A percentile compares a stretch with the other conserved stretches of the same genome.
Conservation (phyloP, 2,329 filamentous ascomycete genomes). For the Monilinia polystroma region DNA sequence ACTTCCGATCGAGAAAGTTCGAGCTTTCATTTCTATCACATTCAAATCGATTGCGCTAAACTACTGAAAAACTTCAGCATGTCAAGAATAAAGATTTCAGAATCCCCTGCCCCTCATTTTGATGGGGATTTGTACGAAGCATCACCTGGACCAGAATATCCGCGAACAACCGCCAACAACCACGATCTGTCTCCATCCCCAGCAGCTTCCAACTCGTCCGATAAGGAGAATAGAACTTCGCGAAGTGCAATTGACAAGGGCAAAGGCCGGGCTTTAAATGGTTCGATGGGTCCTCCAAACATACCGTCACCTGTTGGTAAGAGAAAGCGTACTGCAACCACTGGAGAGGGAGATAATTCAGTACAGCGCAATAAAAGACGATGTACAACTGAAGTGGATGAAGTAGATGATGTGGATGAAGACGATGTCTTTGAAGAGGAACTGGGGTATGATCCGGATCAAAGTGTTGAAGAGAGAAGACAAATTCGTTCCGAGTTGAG, state of each 20-base stretch:
- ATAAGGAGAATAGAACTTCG: slow-evolving; percentile 49
- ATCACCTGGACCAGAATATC: slow-evolving; percentile 34
- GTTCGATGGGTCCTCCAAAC: slow-evolving; percentile 42
- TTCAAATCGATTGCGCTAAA: neutral
- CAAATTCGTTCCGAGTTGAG: slow-evolving; percentile 68
- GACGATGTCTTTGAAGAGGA: slow-evolving; percentile 37
- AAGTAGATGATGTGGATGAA: slow-evolving; percentile 31
- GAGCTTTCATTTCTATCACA: neutral
- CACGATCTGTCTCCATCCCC: slow-evolving; percentile 36
- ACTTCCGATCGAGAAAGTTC: neutral
- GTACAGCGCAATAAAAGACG: slow-evolving; percentile 33
- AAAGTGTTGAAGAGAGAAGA: slow-evolving; percentile 71
- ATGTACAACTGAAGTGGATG: slow-evolving; percentile 38
- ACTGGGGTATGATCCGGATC: slow-evolving; percentile 76
- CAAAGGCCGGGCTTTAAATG: slow-evolving; percentile 39
- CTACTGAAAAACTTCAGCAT: slow-evolving; percentile 26
- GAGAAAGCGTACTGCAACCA: slow-evolving; percentile 34
- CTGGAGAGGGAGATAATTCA: slow-evolving; percentile 26
- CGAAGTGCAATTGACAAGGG: slow-evolving; percentile 43
- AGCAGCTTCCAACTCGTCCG: slow-evolving; percentile 43
- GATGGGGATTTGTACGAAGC: slow-evolving; percentile 39
- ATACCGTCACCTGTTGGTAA: slow-evolving; percentile 27
- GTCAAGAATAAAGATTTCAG: slow-evolving; percentile 31
- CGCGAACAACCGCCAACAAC: slow-evolving; percentile 31
- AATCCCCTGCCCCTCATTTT: slow-evolving; percentile 34